Evolutionary conservation across 306 rosid species (phyloP).

Genomic region (Corylus americana): DNA sequence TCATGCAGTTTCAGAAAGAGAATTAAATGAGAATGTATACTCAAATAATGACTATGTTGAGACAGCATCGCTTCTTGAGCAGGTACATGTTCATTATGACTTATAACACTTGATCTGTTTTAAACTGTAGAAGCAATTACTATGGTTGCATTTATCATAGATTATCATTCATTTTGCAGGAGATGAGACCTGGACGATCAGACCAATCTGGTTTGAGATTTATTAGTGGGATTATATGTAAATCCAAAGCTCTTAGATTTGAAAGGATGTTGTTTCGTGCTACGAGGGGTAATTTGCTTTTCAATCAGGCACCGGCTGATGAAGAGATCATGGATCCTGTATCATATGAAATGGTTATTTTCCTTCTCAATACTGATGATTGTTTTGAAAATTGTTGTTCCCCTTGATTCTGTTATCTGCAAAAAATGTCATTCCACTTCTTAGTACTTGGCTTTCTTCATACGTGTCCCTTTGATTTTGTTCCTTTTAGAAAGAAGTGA

Average conservation of each 20-base stretch:
- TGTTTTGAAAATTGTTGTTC: slow-evolving; percentile 19
- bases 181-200: slow-evolving; percentile 67
- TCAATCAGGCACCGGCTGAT: slow-evolving; percentile 87
- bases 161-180: slow-evolving; percentile 51
- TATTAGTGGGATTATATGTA: slow-evolving; percentile 90
- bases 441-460: slow-evolving; percentile 17
- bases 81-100: slow-evolving; percentile 48
- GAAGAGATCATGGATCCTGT: slow-evolving; percentile 90
- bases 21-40: slow-evolving; percentile 73
- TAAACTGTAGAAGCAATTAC: slow-evolving; percentile 13
- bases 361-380: slow-evolving; percentile 37
- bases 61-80: slow-evolving; percentile 73
- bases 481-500: slow-evolving; percentile 25
- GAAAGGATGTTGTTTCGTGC: slow-evolving; percentile 99
- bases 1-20: slow-evolving; percentile 64
- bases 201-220: slow-evolving; percentile 88
- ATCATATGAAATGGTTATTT: slow-evolving; percentile 80
- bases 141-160: slow-evolving; percentile 28
- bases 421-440: slow-evolving; percentile 10
- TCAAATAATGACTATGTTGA: slow-evolving; percentile 65
- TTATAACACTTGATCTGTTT: slow-evolving; percentile 15
- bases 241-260: slow-evolving; percentile 77
- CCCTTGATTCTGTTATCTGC: not conserved
- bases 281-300: slow-evolving; percentile 98
- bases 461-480: slow-evolving; percentile 15